A percentile compares a stretch with the other conserved stretches of the same genome.
Conservation (phyloP, 2,329 filamentous ascomycete genomes). For the Neocatenulostroma microsporum region DNA sequence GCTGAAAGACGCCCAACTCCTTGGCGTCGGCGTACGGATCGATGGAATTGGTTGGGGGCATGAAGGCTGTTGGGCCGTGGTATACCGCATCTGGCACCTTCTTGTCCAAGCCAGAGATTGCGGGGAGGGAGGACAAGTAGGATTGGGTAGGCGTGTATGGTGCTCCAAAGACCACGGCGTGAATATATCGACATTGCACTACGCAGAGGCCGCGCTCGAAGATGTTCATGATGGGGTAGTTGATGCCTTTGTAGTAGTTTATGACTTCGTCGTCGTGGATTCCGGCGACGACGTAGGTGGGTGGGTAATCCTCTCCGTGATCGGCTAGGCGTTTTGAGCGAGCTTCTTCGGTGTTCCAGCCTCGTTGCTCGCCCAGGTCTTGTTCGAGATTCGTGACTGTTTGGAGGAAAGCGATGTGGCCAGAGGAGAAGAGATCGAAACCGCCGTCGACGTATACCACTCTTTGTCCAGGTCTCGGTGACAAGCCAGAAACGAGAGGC, state of each 20-base stretch:
- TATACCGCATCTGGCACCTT: slow-evolving; percentile 66
- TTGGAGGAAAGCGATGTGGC: slow-evolving; percentile 90
- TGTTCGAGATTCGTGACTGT: slow-evolving; percentile 68
- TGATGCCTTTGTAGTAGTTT: slow-evolving; percentile 93
- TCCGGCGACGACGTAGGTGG: slow-evolving; percentile 82
- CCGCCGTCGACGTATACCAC: slow-evolving; percentile 94
- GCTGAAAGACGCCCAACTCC: slow-evolving; percentile 71
- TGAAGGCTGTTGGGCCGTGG: slow-evolving; percentile 91
- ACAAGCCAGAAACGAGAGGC: slow-evolving; percentile 62
- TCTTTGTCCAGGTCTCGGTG: slow-evolving; percentile 66
- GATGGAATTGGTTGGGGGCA: slow-evolving; percentile 47
- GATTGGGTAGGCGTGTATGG: slow-evolving; percentile 75
- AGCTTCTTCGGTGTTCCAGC: slow-evolving; percentile 66
- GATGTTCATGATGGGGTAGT: slow-evolving; percentile 99
- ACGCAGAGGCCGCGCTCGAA: slow-evolving; percentile 94
- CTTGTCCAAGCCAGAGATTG: slow-evolving; percentile 40
- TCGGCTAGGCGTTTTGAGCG: slow-evolving; percentile 55
- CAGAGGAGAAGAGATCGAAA: slow-evolving; percentile 93
- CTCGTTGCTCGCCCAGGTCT: slow-evolving; percentile 55
- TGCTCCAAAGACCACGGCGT: slow-evolving; percentile 80
- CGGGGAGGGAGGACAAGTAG: slow-evolving; percentile 69
- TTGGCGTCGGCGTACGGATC: slow-evolving; percentile 68
- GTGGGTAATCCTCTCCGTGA: slow-evolving; percentile 64
- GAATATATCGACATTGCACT: slow-evolving; percentile 87
- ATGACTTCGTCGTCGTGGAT: slow-evolving; percentile 93